Evolutionary conservation across 1,139 yeast species (phyloP).

Genomic region (Blastobotrys apis): DNA sequence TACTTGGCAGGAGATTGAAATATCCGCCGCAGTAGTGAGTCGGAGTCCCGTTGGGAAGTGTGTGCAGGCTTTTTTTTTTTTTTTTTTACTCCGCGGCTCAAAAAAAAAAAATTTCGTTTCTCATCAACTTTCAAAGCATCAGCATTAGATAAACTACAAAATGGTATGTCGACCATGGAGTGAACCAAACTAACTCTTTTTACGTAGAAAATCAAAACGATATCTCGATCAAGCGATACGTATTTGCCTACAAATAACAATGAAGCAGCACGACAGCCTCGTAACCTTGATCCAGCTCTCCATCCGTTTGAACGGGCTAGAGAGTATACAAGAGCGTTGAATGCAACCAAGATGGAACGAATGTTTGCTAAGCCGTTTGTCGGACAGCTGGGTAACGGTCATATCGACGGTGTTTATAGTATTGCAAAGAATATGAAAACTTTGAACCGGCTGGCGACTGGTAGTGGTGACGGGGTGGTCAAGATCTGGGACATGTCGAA

Average conservation of each 20-base stretch:
- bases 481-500: slow-evolving; percentile 87
- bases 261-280: slow-evolving; percentile 80
- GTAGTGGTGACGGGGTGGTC: slow-evolving; percentile 91
- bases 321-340: slow-evolving; percentile 90
- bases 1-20: not conserved
- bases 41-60: too few relatives aligned
- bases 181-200: not conserved
- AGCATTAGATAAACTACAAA: not conserved
- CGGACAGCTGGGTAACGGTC: slow-evolving; percentile 93
- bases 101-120: not conserved
- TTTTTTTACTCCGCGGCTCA: slow-evolving; percentile 5
- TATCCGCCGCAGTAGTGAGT: too few relatives aligned
- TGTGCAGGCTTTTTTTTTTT: too few relatives aligned
- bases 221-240: slow-evolving; percentile 82
- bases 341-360: slow-evolving; percentile 91
- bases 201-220: slow-evolving; percentile 74
- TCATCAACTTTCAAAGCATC: not conserved
- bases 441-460: slow-evolving; percentile 77
- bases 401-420: slow-evolving; percentile 89
- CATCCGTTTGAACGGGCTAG: slow-evolving; percentile 97
- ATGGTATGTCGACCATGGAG: not conserved
- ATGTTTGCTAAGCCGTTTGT: slow-evolving; percentile 98
- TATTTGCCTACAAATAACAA: slow-evolving; percentile 90
- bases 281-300: slow-evolving; percentile 88
- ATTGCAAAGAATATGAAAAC: slow-evolving; percentile 73